Conservation (phyloP, 768 basidiomycete species). For the Daedaleopsis nitida region DNA sequence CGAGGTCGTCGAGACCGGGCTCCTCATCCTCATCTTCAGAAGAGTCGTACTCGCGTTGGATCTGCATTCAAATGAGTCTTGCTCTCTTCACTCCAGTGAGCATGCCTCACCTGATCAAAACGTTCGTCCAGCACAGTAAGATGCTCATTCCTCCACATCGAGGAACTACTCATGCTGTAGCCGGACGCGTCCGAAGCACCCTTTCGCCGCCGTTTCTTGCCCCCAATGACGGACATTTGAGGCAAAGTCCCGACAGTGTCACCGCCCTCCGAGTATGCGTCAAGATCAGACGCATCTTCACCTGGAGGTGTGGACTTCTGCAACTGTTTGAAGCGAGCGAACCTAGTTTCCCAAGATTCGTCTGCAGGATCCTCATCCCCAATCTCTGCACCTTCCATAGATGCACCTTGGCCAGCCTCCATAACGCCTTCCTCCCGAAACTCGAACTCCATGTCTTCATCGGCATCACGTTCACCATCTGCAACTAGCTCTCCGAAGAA, state of each 20-base stretch:
- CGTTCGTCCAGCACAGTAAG: conserved; percentile 87
- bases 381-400: conserved; percentile 22
- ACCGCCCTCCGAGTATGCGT: conserved; percentile 62
- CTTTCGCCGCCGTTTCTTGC: conserved; percentile 69
- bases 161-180: conserved; percentile 97
- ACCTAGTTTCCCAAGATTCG: conserved; percentile 74
- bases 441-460: conserved; percentile 65
- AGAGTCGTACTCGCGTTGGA: conserved; percentile 79
- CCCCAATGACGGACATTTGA: conserved; percentile 76
- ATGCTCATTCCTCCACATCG: conserved; percentile 91
- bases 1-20: conserved; percentile 43
- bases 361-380: conserved; percentile 35
- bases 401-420: conserved; percentile 27
- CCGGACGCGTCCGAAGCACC: conserved; percentile 86
- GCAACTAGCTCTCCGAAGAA: conserved; percentile 75
- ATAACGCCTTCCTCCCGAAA: conserved; percentile 59
- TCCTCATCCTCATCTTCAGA: conserved; percentile 46
- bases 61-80: conserved; percentile 40
- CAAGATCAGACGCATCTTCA: conserved; percentile 43
- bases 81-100: background rate
- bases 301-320: conserved; percentile 31
- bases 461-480: conserved; percentile 65
- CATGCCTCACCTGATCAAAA: conserved; percentile 79
- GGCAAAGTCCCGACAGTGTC: conserved; percentile 84
- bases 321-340: conserved; percentile 74